Evolutionary conservation across 2,329 filamentous ascomycete species (phyloP), one percentile per base, ranked within the genome.

Genomic region (Mycosphaerelloides madeirae): DNA sequence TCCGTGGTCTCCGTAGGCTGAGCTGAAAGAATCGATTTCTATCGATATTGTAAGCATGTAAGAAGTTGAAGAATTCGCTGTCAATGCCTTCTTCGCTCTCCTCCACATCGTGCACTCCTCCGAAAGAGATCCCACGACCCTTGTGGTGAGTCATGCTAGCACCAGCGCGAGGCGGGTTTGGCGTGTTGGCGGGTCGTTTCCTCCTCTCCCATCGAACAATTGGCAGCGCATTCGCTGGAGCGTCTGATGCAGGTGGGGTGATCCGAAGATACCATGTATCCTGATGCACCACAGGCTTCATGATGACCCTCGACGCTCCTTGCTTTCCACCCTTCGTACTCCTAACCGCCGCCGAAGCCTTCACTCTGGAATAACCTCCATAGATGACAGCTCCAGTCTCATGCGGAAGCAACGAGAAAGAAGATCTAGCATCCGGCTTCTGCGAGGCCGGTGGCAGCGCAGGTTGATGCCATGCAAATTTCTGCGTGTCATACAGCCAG

Each of bases 61-160:
- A 69, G 44, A 83, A 79, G 58, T 96, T 91, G 72, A 97, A 98
- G 68, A 98, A 98, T 65, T 96, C 90, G 62, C 87, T 95, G 43
- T 98, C 91, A 55, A 98, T 95, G 3, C 87, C 89, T 65, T 98
- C 93, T 41, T 66, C 64, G 41, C 59, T 62, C 44, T 63, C 61
- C 44, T 66, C 63, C 2, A 66, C 63, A 45, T 66, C 63, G 59
- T 96, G 88, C 3, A 98, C 93, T 41, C 93, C 93, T 34, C 93
- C 93, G 63, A 97, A 97, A 59, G 88, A 70, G 45, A 98, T 91
- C 1, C 93, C 93, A 49, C 93, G 81, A 1, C 91, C 90, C 67
- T 91, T 93, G 69, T 98, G 93, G 65, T 84, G 87, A 0, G 88
- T 81, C 90, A 97, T 97, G 2, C 91, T 97, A 1, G 88, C 82